A percentile compares a stretch with the other conserved stretches of the same genome.
These are phyloP conservation scores for Mortierella sp. DNA, from an alignment of 371 early-diverging fungal genomes.

Conservation along the genomic window DNA sequence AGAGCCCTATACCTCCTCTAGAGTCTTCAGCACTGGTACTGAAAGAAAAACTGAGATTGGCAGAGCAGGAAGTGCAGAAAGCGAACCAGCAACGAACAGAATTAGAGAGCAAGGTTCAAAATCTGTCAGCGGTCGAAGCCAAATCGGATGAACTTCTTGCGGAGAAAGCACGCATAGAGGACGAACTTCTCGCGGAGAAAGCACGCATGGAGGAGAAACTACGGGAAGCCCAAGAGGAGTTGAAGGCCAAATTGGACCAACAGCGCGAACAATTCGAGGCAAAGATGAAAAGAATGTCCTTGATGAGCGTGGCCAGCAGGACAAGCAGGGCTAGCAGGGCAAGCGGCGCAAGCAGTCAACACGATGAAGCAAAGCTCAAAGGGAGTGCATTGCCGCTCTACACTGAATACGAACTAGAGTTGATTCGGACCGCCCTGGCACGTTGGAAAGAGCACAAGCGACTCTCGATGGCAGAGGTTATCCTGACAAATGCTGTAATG, in stretches of 20 bases:
- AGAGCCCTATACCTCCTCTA: constrained; percentile 23
- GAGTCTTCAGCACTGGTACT: constrained; percentile 48
- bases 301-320: constrained; percentile 34
- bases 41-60: constrained; percentile 64
- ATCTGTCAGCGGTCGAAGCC: constrained; percentile 58
- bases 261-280: constrained; percentile 62
- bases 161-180: constrained; percentile 41
- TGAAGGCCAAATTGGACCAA: constrained; percentile 58
- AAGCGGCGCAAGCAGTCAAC: not conserved
- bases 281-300: constrained; percentile 60
- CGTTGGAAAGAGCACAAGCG: constrained; percentile 73
- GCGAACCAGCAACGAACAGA: constrained; percentile 64
- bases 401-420: constrained; percentile 58
- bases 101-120: constrained; percentile 67
- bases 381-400: constrained; percentile 46
- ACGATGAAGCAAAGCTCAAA: constrained; percentile 32
- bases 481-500: constrained; percentile 75
- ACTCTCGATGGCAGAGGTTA: constrained; percentile 79
- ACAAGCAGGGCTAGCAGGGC: no score
- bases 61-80: constrained; percentile 67
- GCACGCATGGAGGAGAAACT: constrained; percentile 56
- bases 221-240: constrained; percentile 60
- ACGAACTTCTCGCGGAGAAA: constrained; percentile 33
- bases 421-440: constrained; percentile 61
- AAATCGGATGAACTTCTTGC: constrained; percentile 52